Base-by-base conservation (phyloP, 2,329 filamentous ascomycete species). In the Cucurbitaria berberidis region DNA sequence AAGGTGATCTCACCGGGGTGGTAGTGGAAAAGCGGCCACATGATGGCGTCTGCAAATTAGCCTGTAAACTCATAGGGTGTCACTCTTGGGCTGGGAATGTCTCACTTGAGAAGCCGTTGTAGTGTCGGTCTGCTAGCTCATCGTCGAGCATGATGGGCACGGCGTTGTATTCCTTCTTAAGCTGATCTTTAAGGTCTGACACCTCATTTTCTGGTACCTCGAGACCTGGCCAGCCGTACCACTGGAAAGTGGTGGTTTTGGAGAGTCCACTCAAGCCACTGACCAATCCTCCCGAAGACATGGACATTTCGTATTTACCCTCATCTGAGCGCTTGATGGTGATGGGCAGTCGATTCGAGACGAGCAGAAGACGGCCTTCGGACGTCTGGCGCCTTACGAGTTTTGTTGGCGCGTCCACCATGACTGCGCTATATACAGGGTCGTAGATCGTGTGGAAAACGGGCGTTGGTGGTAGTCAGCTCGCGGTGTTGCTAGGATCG, bases 1-100 rank as follows among this genome's bases (percentile, higher is more conserved):
- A 98, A 98, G 39, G 92, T 96, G 67, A 98, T 97, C 81, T 98
- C 93, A 73, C 93, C 93, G 45, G 95, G 93, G 77, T 99, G 95
- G 79, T 98, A 98, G 80, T 98, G 95, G 81, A 99, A 96, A 34
- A 99, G 86, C 2, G 95, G 95, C 95, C 95, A 99, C 55, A 99
- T 87, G 74, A 98, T 98, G 7, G 91, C 96, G 77, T 99, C 91
- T 55, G 51, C 19, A 13, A 3, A 51, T 63, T 43, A 59, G 55
- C 29, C n/a, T 43, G 21, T 18, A 24, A 4, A 45, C 16, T 27
- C 22, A 10, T 42, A 15, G 18, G 16, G 21, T 18, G 3, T 39
- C 18, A 27, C 19, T 7, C 19, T 22, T 5, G 4, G 11, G 5
- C 5, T 11, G 10, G 1, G 19, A 22, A 32, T 11, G 13, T 45